Evolutionary conservation across 1,139 yeast genomes (phyloP).

Genomic region (Suhomyces bribrorum): DNA sequence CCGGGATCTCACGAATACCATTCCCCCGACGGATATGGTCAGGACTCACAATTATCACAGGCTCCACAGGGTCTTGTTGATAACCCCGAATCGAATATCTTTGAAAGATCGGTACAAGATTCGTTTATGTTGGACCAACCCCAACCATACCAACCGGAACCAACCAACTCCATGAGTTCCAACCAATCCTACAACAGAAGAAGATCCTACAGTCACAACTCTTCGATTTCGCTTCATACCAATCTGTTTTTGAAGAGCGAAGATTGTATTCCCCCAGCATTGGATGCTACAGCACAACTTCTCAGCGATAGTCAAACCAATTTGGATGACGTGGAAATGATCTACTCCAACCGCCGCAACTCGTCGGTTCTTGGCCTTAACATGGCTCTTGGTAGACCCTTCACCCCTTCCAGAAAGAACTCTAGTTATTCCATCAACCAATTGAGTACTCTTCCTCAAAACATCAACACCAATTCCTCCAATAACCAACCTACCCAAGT

Average conservation of each 20-base stretch:
- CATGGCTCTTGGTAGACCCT: conserved; percentile 57
- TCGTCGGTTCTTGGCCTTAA: conserved; percentile 61
- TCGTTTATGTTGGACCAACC: conserved; percentile 13
- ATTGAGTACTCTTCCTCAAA: conserved; percentile 9
- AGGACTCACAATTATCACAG: background rate
- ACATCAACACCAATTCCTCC: conserved; percentile 18
- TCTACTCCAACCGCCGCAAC: conserved; percentile 61
- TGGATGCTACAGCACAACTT: conserved; percentile 74
- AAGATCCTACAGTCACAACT: conserved; percentile 30
- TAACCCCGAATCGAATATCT: conserved; percentile 55
- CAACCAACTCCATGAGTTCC: conserved; percentile 9
- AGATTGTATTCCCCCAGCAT: conserved; percentile 78
- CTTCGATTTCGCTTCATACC: conserved; percentile 20
- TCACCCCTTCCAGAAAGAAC: conserved; percentile 44
- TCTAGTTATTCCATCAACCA: conserved; percentile 37
- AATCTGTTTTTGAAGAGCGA: conserved; percentile 39
- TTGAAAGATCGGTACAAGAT: conserved; percentile 67
- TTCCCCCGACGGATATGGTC: conserved; percentile 5
- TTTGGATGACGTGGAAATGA: conserved; percentile 68
- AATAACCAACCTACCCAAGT: conserved; percentile 14
- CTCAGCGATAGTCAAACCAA: conserved; percentile 58
- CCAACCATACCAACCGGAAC: conserved; percentile 4
- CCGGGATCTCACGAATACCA: conserved; percentile 8
- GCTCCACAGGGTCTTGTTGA: conserved; percentile 21
- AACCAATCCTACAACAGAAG: conserved; percentile 21